A percentile compares a stretch with the other conserved stretches of the same genome.
phyloP scores from a whole-genome alignment of 495 filamentous ascomycete genomes.

The Penicillium odoratum region DNA sequence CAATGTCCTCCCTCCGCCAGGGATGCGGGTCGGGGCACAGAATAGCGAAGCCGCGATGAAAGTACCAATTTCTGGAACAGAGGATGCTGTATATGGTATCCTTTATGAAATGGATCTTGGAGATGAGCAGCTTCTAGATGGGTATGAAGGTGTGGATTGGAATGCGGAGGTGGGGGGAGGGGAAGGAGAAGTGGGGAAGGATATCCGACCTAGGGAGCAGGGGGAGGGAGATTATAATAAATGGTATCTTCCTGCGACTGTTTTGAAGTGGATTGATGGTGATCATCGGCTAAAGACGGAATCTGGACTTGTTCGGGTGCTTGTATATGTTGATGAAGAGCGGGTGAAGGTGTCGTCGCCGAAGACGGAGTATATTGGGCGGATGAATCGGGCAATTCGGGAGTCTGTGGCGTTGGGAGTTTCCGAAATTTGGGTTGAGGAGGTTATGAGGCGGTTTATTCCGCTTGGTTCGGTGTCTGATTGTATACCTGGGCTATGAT shows the following conservation, averaged over 20 bases:
- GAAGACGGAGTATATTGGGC: conserved; percentile 61
- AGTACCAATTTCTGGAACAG: conserved; percentile 23
- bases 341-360: conserved; percentile 41
- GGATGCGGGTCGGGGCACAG: conserved; percentile 30
- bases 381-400: conserved; percentile 67
- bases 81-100: conserved; percentile 57
- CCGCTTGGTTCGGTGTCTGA: conserved; percentile 15
- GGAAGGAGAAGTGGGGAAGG: conserved; percentile 24
- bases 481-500: no score
- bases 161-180: conserved; percentile 13
- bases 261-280: conserved; percentile 34
- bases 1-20: conserved; percentile 54
- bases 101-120: conserved; percentile 53
- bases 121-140: conserved; percentile 42
- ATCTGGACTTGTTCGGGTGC: conserved; percentile 26
- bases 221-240: conserved; percentile 40
- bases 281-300: conserved; percentile 10
- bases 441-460: conserved; percentile 59
- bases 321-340: conserved; percentile 61
- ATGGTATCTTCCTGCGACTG: conserved; percentile 37
- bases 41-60: conserved; percentile 13
- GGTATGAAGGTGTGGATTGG: conserved; percentile 44
- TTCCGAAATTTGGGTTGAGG: conserved; percentile 54
- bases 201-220: conserved; percentile 46
- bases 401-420: conserved; percentile 61